Base-by-base conservation (phyloP, 345 rosid genomes). In the Heritiera littoralis region DNA sequence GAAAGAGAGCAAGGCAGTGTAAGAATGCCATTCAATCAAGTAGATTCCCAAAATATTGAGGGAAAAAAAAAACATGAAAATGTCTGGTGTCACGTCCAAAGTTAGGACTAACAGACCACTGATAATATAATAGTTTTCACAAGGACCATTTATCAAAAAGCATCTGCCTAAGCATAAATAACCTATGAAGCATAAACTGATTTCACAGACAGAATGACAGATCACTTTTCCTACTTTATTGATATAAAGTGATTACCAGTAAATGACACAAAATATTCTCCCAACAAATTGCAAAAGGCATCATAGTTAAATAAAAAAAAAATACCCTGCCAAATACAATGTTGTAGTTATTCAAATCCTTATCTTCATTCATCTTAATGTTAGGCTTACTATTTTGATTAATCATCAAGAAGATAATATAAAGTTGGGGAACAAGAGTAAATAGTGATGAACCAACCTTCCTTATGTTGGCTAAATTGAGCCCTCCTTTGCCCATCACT, bases 401-500 rank as follows among this genome's bases (percentile, higher is more conserved):
- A 77, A 77, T 1, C 3, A 77, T 51, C 46, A 77, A 48, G 4
- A 8, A 48, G 17, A 38, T 20, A n/a, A 66, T 43, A 46, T 2
- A 77, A 51, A 51, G 12, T 43, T 13, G 15, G 32, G 20, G 18
- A 3, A 13, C 17, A 51, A 15, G 48, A 67, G 35, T 28, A 38
- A 78, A 77, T 61, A 9, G 14, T 70, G 45, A 78, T 74, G 49
- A 78, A 80, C 84, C 75, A 79, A 96, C 99, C 97, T 91, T 90
- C 78, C 94, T 89, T 67, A 96, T 91, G 84, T 94, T 96, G 78
- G 90, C 87, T 82, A 96, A 83, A 84, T 96, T 96, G 66, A 92
- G 86, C 74, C 99, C 99, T 76, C 91, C 95, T 90, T 87, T 96
- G 65, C 99, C 99, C 81, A 96, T 79, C 66, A 96, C 99, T 89